Evolutionary conservation across 1,284 basidiomycete species (phyloP), one percentile per base, ranked within the genome.

Genomic region (Schizophyllum amplum): DNA sequence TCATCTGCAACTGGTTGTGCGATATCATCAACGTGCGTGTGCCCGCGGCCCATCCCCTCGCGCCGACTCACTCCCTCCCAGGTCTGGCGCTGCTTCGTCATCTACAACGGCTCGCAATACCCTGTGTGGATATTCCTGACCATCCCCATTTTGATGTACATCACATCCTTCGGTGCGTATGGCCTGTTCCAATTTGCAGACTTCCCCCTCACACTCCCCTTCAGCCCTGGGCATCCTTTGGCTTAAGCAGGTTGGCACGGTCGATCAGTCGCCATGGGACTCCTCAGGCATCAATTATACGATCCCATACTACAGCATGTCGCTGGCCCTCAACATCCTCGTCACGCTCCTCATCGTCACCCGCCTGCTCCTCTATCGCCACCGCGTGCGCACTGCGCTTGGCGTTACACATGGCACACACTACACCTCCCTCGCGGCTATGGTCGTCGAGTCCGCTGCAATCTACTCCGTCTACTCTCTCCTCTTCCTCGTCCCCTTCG

Each of bases 1-100:
- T 67, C 5, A 47, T 72, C 21, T 59, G 62, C 7, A 65, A 63
- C 49, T 69, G 65, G 64, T 54, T 69, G 15, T 65, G 66, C 17
- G 70, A 72, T 55, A 57, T 62, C 13, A 59, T 72, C 15, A 60
- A 71, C 54, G 70, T 68, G 57, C 23, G 65, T 48, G 4, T 52
- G 11, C 46, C 23, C 24, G 51, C 17, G 5, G 5, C 25, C 17
- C 13, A 5, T 33, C 27, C 27, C 20, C 52, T 4, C 2, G 24
- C 33, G 26, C 33, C 17, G 5, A 25, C 24, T 24, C 3, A 42
- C 17, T 42, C 33, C 33, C 33, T 9, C 23, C 21, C 52, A 69
- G 69, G 58, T 71, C 2, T 68, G 67, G 65, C 63, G 68, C 11
- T 65, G 59, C 26, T 63, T 60, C 33, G 63, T 69, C 22, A 64